Evolutionary conservation across 1,284 basidiomycete species (phyloP), one percentile per base, ranked within the genome.

Genomic region (Calocybe gambosa): DNA sequence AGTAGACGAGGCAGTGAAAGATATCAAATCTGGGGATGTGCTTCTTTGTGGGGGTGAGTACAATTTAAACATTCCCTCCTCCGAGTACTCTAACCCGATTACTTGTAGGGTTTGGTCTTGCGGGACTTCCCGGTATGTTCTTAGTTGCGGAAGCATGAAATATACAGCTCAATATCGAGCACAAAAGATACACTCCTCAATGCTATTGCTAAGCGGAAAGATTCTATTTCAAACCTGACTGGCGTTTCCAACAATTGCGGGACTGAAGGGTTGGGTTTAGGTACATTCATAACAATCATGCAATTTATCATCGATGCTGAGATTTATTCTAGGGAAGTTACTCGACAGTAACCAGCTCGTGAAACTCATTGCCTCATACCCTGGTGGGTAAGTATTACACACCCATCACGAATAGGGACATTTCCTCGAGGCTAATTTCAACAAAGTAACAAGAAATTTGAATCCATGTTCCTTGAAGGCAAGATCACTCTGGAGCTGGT

Each of bases 241-340:
- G 89, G 84, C 37, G 85, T 94, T 33, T 93, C 91, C 12, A 96
- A 96, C 66, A 95, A 96, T 68, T 88, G 89, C 35, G 93, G 93
- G 13, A 74, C 80, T 21, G 82, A 80, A 28, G 77, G 86, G 50
- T 78, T 73, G 29, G 92, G 92, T 38, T 75, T 96, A 33, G 91
- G 91, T 89, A 56, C 57, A 77, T 1, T 31, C 44, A n/a, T 1
- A 13, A 5, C 10, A 20, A 26, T 26, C 25, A 26, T n/a, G n/a
- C n/a, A n/a, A n/a, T n/a, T n/a, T n/a, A n/a, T 18, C 13, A 35
- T 13, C 5, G 33, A 13, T 18, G 16, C 5, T 13, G 33, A 5
- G 37, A 5, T n/a, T 25, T 34, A 3, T 41, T 23, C 43, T 58
- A 92, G 91, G 88, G 41, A 84, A 84, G 57, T 71, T 95, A 36